phyloP scores from a whole-genome alignment of 371 early-diverging fungal genomes.

The Apophysomyces sp. region DNA sequence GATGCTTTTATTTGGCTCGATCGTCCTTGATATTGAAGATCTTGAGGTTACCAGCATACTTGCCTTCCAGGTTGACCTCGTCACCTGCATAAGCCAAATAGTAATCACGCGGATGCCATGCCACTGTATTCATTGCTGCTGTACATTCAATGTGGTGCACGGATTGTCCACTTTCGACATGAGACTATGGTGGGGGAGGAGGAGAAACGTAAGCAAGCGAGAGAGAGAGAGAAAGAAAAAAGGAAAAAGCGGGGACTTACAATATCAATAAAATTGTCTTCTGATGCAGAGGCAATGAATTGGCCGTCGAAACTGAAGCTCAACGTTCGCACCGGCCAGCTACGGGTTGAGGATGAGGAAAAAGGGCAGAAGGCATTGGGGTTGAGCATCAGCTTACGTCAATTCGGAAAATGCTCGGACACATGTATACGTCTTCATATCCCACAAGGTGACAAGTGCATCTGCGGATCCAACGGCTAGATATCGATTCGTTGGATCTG shows the following conservation, averaged over 20 bases:
- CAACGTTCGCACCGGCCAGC: slow-evolving; percentile 83
- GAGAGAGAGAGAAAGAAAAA: neutral
- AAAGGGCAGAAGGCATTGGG: neutral
- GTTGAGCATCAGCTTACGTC: too few relatives aligned
- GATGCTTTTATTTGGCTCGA: neutral
- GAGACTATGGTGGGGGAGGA: slow-evolving; percentile 43
- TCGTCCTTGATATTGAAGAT: slow-evolving; percentile 45
- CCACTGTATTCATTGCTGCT: slow-evolving; percentile 77
- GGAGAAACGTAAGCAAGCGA: neutral
- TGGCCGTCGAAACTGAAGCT: slow-evolving; percentile 86
- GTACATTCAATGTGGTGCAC: slow-evolving; percentile 67
- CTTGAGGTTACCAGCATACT: slow-evolving; percentile 46
- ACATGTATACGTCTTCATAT: slow-evolving; percentile 63
- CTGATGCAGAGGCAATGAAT: slow-evolving; percentile 80
- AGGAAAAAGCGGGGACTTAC: slow-evolving; percentile 37
- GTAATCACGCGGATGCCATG: slow-evolving; percentile 83
- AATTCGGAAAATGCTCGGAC: slow-evolving; percentile 67
- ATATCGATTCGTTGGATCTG: slow-evolving; percentile 78
- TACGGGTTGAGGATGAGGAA: slow-evolving; percentile 14
- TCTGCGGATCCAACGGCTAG: slow-evolving; percentile 81
- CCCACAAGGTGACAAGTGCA: slow-evolving; percentile 76
- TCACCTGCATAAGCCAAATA: slow-evolving; percentile 85
- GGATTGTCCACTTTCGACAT: slow-evolving; percentile 76
- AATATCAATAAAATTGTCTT: slow-evolving; percentile 78
- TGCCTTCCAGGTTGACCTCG: slow-evolving; percentile 50